Evolutionary conservation across 1,284 basidiomycete genomes (phyloP), one percentile per base, ranked within the genome.

Genomic region (Pyrrhoderma noxium): DNA sequence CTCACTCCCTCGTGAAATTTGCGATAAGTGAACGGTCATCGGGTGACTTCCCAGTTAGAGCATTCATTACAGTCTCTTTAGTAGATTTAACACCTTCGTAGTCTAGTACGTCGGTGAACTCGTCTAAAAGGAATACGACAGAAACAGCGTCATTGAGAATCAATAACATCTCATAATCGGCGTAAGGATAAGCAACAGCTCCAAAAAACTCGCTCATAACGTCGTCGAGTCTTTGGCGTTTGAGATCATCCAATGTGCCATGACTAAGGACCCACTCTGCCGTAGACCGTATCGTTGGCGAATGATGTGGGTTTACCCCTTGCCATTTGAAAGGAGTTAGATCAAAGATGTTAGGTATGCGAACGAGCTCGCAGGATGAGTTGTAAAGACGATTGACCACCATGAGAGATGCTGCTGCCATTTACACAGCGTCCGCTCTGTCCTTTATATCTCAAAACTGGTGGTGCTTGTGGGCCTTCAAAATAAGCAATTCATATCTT

Each of bases 41-140:
- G 45, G 70, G 78, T n/a, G 70, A 64, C 9, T 72, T 63, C 57
- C 79, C 67, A 51, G 65, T 67, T 71, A 84, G 71, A 13, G 73
- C 72, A 47, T 75, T 71, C 50, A 78, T 65, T 55, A 80, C 75
- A 36, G 78, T 81, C 39, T 66, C 63, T 36, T 71, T 67, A 13
- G 46, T 46, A 19, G 16, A 43, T 27, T 16, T 47, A 3, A 79
- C 81, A 48, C 77, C 80, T 50, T 65, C 64, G 19, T 75, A 75
- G 57, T 68, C 72, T 65, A 82, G 80, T 44, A 82, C 80, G 59
- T 85, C 82, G 60, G 78, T 82, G 55, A 82, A 70, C 63, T 85
- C 82, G 61, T 85, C 83, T 49, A 83, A 69, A 41, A 80, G 77
- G 64, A 83, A 85, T n/a, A 85, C 70, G 14, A 80, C 65, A 57